Conservation (phyloP, 208 protist species). For the Acanthamoeba triangularis region DNA sequence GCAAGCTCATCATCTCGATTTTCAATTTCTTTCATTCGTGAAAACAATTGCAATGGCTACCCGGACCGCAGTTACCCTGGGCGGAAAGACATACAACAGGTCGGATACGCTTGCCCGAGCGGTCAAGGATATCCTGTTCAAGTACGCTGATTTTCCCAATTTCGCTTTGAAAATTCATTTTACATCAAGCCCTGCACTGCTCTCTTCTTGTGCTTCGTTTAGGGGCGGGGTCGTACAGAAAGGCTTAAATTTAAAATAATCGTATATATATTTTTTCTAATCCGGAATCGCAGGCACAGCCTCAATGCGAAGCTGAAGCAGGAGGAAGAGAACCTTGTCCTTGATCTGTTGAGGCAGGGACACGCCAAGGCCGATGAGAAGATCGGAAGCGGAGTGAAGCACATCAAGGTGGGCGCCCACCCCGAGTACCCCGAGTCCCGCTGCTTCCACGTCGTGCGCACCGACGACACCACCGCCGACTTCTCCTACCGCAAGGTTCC, state of each 20-base stretch:
- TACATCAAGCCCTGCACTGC: neutral
- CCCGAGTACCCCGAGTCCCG: neutral
- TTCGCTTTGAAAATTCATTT: neutral
- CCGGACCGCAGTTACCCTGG: neutral
- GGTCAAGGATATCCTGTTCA: neutral
- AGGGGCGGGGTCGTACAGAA: neutral
- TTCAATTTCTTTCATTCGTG: neutral
- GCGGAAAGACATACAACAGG: conserved; percentile 5
- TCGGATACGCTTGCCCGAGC: neutral
- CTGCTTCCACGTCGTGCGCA: conserved; percentile 19
- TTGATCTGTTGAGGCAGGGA: neutral
- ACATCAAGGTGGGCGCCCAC: neutral
- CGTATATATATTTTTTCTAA: too few relatives aligned
- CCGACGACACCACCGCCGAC: conserved; percentile 20
- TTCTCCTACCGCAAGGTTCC: conserved; percentile 14
- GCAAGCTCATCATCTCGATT: neutral
- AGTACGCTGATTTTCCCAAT: neutral
- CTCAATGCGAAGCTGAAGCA: neutral
- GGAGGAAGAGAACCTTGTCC: neutral
- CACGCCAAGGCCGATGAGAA: neutral
- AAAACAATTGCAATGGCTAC: neutral
- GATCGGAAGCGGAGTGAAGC: neutral
- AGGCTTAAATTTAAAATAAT: too few relatives aligned
- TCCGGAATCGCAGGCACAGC: neutral
- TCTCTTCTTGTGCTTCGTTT: neutral